A percentile compares a stretch with the other conserved stretches of the same genome.
phyloP scores from a whole-genome alignment of 192 early-diverging fungal species.

The Coemansia sp. region DNA sequence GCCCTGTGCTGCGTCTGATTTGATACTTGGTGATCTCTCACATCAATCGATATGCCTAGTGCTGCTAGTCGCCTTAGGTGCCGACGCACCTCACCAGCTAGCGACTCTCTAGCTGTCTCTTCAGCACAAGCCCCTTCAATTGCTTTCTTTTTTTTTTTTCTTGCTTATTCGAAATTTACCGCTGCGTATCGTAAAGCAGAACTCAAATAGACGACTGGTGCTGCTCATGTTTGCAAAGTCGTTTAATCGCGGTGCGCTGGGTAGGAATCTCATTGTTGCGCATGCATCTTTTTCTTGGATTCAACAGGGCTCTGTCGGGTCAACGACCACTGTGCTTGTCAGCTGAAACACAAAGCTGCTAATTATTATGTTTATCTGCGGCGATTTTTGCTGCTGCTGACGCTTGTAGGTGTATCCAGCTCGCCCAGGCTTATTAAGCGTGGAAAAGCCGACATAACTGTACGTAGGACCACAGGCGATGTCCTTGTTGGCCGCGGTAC shows the following conservation, averaged over 20 bases:
- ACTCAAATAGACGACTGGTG: not conserved
- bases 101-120: no score
- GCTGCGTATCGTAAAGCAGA: not conserved
- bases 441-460: constrained; percentile 48
- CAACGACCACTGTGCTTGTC: not conserved
- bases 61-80: not conserved
- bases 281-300: not conserved
- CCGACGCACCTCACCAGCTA: not conserved
- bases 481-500: constrained; percentile 59
- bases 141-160: not conserved
- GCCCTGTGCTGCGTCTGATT: not conserved
- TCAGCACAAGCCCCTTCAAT: not conserved
- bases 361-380: not conserved
- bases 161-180: not conserved
- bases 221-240: constrained; percentile 9
- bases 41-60: not conserved
- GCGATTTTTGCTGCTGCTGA: not conserved
- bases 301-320: not conserved
- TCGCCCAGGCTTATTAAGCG: constrained; percentile 37
- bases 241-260: constrained; percentile 6
- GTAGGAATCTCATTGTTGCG: constrained; percentile 6
- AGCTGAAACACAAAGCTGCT: not conserved
- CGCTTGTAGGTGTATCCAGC: constrained; percentile 25
- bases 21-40: not conserved
- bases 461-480: constrained; percentile 50